Conservation (phyloP, 2,329 filamentous ascomycete genomes). For the Fusarium beomiforme region DNA sequence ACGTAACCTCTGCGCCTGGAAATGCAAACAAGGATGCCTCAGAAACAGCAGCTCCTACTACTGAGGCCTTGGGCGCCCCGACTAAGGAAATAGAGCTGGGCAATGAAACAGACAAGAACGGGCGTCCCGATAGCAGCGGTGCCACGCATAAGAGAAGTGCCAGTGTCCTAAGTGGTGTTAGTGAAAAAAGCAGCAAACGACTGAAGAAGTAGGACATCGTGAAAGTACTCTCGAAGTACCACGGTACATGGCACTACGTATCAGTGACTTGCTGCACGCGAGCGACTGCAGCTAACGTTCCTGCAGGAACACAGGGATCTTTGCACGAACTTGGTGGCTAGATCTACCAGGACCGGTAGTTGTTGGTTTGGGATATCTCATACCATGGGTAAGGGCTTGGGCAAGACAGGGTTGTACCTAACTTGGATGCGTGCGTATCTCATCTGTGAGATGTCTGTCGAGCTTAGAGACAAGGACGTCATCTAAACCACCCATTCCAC, state of each 20-base stretch:
- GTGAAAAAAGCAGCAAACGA: slow-evolving; percentile 70
- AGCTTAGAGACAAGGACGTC: not conserved
- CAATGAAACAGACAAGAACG: slow-evolving; percentile 43
- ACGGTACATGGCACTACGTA: slow-evolving; percentile 26
- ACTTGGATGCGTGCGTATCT: slow-evolving; percentile 8
- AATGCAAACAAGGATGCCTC: slow-evolving; percentile 34
- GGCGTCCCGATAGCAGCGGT: slow-evolving; percentile 52
- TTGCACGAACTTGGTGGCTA: slow-evolving; percentile 7
- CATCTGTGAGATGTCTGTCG: not conserved
- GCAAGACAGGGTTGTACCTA: slow-evolving; percentile 14
- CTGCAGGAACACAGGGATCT: slow-evolving; percentile 24
- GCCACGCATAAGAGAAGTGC: slow-evolving; percentile 79
- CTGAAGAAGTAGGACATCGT: slow-evolving; percentile 58
- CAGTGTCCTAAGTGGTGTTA: slow-evolving; percentile 78
- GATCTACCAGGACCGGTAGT: slow-evolving; percentile 27
- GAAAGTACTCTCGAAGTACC: slow-evolving; percentile 37
- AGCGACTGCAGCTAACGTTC: slow-evolving; percentile 13
- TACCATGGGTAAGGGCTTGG: slow-evolving; percentile 2
- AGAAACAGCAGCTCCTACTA: slow-evolving; percentile 12
- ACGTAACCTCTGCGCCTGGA: slow-evolving; percentile 7
- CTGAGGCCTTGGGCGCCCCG: slow-evolving; percentile 15
- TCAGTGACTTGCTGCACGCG: slow-evolving; percentile 27
- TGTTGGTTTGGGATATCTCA: slow-evolving; percentile 23
- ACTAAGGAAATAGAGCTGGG: slow-evolving; percentile 31
- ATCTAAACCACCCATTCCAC: slow-evolving; percentile 13